These are phyloP conservation scores for Eucalyptus marginata DNA, from an alignment of 345 rosid genomes.

Conservation along the genomic window DNA sequence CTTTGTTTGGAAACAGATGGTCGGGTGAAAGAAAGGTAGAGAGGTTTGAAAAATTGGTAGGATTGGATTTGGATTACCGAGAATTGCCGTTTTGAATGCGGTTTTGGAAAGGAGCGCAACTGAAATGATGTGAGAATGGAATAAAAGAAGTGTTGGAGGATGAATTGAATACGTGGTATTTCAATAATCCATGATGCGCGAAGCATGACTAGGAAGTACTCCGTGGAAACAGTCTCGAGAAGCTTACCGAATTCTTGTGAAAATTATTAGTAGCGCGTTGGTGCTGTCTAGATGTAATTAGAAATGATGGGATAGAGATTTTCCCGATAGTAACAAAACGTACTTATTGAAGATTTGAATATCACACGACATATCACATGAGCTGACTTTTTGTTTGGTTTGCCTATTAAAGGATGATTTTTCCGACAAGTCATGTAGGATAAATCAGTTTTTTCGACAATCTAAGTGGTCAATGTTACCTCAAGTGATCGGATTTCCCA, in stretches of 20 bases:
- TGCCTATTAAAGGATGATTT: neutral
- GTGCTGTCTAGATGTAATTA: neutral
- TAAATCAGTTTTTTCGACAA: neutral
- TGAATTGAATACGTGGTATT: neutral
- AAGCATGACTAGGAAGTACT: neutral
- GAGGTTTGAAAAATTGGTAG: neutral
- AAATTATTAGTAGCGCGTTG: rapidly evolving
- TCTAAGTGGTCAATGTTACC: neutral
- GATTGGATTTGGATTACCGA: neutral
- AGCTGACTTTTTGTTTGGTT: neutral
- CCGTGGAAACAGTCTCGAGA: neutral
- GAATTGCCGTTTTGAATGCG: neutral
- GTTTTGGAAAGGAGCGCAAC: neutral
- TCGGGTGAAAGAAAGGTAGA: neutral
- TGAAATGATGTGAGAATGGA: neutral
- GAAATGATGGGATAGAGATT: neutral
- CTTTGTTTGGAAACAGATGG: neutral
- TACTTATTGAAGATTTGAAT: neutral
- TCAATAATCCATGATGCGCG: neutral
- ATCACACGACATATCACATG: neutral
- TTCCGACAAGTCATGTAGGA: rapidly evolving
- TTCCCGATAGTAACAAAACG: rapidly evolving
- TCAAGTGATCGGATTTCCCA: rapidly evolving
- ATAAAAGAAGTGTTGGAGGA: neutral
- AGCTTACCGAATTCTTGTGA: neutral